Base-by-base conservation (phyloP, 345 rosid species). In the Salix purpurea region DNA sequence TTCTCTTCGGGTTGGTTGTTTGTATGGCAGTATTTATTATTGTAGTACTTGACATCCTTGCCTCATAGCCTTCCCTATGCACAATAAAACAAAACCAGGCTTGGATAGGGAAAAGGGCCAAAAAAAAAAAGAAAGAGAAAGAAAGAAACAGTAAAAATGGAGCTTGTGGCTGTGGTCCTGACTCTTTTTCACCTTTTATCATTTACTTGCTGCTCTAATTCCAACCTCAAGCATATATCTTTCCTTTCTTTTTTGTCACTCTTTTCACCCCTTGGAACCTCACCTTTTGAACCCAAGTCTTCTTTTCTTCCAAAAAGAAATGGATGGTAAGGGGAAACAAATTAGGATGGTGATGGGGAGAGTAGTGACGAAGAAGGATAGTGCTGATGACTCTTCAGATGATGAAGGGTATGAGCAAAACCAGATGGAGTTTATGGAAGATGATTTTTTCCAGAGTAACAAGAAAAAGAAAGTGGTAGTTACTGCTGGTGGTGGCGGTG, bases 101-200 rank as follows among this genome's bases (percentile, higher is more conserved):
- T 37, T 74, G 24, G 30, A 16, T 30, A 46, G 18, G 68, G 11
- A 64, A 26, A 70, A 16, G 13, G 16, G 42, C 42, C 66, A 11
- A 7, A 9, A 30, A 40, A 16, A 30, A 40, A 16, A 23, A 56
- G 4, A 44, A 37, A 60, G 19, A 30, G 42, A n/a, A n/a, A 9
- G 50, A 70, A 67, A 48, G n/a, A 2, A 14, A 26, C 28, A 18
- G 28, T 30, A 13, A 65, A 50, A 23, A 81, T 78, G 78, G 73
- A 80, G 74, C 69, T 69, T 80, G 80, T 50, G 56, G 56, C 7
- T 81, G 86, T 85, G 88, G 90, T 81, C 85, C 86, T 81, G 40
- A n/a, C 74, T 64, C 48, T 6, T 48, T 60, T 75, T 68, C 12
- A 58, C 60, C 39, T 42, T 70, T 69, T 40, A 65, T 30, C 37